These are phyloP conservation scores for Letharia columbiana DNA, from an alignment of 495 filamentous ascomycete species.

Conservation along the genomic window DNA sequence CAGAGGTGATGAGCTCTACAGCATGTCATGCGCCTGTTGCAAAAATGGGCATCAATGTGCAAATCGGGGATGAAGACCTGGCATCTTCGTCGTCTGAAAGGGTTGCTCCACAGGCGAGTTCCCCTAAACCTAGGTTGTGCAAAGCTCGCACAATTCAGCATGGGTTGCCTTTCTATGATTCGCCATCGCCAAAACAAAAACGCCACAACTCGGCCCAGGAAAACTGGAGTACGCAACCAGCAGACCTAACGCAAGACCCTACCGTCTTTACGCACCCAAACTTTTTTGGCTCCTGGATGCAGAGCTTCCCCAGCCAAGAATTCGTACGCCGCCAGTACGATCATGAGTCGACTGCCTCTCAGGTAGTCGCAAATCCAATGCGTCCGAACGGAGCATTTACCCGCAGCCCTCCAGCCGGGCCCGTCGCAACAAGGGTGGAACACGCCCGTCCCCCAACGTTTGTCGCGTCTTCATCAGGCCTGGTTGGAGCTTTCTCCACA, in stretches of 20 bases:
- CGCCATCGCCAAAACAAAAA: not conserved
- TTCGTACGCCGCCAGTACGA: not conserved
- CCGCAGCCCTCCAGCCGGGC: not conserved
- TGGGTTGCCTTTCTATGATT: not conserved
- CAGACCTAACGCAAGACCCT: not conserved
- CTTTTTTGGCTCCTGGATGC: not conserved
- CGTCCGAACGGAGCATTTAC: not conserved
- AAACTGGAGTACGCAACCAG: not conserved
- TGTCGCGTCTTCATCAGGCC: not conserved
- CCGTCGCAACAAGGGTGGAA: not conserved
- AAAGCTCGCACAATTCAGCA: not conserved
- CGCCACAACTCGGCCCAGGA: not conserved
- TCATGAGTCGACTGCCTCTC: not conserved
- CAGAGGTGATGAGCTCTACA: not conserved
- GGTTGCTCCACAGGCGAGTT: not conserved
- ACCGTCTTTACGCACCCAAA: not conserved
- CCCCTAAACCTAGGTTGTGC: not conserved
- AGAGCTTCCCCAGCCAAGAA: not conserved
- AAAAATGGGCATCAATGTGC: not conserved
- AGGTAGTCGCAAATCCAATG: not conserved
- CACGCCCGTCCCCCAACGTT: not conserved
- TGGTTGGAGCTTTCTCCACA: not conserved
- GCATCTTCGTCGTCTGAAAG: not conserved
- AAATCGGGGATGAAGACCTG: not conserved
- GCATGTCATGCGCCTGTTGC: not conserved